Base-by-base conservation (phyloP, 352 stramenopile species). In the Pythium rhizo-oryzae region DNA sequence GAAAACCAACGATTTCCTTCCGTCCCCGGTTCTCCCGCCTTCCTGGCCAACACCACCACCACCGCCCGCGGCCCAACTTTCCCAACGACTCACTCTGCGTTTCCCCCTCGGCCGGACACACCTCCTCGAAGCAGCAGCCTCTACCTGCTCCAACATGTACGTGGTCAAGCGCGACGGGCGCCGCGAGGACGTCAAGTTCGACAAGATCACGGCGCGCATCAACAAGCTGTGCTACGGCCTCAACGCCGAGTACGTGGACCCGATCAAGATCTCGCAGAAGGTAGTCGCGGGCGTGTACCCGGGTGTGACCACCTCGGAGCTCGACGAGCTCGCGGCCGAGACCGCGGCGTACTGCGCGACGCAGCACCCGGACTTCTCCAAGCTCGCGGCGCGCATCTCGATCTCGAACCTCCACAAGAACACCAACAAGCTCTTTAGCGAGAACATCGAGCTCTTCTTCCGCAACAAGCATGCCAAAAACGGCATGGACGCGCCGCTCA, bases 321-420 rank as follows among this genome's bases (percentile, higher is more conserved):
- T 99, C 13, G 98, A 99, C 76, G 97, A 99, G 79, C 87, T 99
- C 19, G 97, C 97, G 15, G 98, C 98, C 51, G 96, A 99, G 81
- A 99, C 97, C 5, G 96, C 97, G 0, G 97, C 98, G 21, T 99
- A 98, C 67, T 96, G 97, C 69, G 82, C 93, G 25, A 99, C 97
- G 23, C 93, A 99, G 72, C 97, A 99, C 79, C 98, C 98, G 11
- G 98, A 99, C 80, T 99, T 99, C 73, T 98, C 93, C 65, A 98
- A 98, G 72, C 87, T 99, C 25, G 98, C 98, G 15, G 98, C 97
- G 24, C 93, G 98, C 56, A 99, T 99, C 77, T 96, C 96, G 25
- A 96, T 99, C 28, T 99, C 96, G 15, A 99, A 99, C 81, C 76
- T 99, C 39, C 98, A 99, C 89, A 99, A 99, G 84, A 98, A 98